Conservation (phyloP, 2,329 filamentous ascomycete species). For the Sodiomyces alkalinus region DNA sequence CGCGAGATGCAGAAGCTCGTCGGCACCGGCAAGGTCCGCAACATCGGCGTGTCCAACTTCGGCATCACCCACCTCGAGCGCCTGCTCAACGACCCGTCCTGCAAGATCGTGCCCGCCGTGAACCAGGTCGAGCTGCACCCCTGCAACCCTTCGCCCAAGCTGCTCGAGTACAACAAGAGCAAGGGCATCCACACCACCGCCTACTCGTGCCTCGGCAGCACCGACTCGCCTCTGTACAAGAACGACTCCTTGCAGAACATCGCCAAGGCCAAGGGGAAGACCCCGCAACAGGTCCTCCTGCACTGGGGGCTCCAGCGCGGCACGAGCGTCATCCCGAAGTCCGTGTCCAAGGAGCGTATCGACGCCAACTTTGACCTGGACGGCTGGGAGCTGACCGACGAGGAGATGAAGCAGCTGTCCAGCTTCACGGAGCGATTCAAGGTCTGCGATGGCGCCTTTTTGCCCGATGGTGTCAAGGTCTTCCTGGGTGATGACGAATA, state of each 20-base stretch:
- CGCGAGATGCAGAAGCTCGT: conserved; percentile 55
- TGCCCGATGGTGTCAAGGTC: conserved; percentile 62
- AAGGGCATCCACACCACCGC: conserved; percentile 64
- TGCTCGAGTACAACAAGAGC: conserved; percentile 54
- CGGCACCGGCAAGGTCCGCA: conserved; percentile 54
- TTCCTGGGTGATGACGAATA: conserved; percentile 78
- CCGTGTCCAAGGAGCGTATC: conserved; percentile 58
- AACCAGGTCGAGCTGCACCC: conserved; percentile 78
- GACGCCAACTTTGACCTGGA: conserved; percentile 61
- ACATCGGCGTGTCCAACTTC: conserved; percentile 82
- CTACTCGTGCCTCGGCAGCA: conserved; percentile 60
- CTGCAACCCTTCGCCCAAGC: conserved; percentile 66
- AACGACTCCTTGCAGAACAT: conserved; percentile 47
- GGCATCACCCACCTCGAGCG: conserved; percentile 67
- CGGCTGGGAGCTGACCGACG: conserved; percentile 56
- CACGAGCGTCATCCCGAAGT: conserved; percentile 77
- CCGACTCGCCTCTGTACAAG: conserved; percentile 54
- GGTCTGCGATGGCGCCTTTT: conserved; percentile 61
- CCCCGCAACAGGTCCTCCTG: conserved; percentile 61
- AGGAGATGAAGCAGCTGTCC: conserved; percentile 56
- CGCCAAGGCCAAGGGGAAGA: conserved; percentile 51
- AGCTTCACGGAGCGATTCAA: conserved; percentile 64
- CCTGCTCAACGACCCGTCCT: conserved; percentile 49
- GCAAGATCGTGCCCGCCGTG: conserved; percentile 49
- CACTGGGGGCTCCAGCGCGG: conserved; percentile 71